Base-by-base conservation (phyloP, 139 green algal genomes). In the Haematococcus lacustris region DNA sequence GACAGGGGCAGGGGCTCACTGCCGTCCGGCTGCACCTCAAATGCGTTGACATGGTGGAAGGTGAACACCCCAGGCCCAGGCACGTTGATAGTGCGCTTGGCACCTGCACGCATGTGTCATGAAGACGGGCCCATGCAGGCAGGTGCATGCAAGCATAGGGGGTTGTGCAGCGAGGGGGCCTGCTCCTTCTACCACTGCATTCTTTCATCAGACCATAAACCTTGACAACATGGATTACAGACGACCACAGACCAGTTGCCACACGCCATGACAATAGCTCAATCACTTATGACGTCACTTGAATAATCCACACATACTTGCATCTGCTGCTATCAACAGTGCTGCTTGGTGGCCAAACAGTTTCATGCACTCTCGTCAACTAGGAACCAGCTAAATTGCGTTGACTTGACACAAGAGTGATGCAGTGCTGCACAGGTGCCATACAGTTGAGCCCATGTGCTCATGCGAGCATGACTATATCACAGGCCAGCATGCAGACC, bases 11-110 rank as follows among this genome's bases (percentile, higher is more conserved):
- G 51, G 32, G 51, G 51, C 30, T 9, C 25, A 35, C 25, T 5
- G 13, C 51, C 25, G 61, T 9, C 21, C 38, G 0, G 21, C 0
- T 59, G 47, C 25, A 53, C 35, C 61, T 93, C 83, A 35, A 78
- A 94, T 0, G 85, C 89, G 51, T 93, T 93, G 23, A 81, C 81
- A 70, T 93, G 88, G 73, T 94, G 89, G 75, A 94, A 92, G 6
- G 83, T 53, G 75, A 94, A 94, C 68, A 76, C 81, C 34, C 82
- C 51, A 17, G 25, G 28, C 7, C 21, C 13, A 3, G 43, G 64
- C 7, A 73, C 6, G 9, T 73, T 43, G 7, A 64, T 6, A 7
- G 5, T 25, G 25, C 40, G 67, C 67, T 35, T 30, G 41, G 25
- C 38, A 32, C 26, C 59, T 38, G 59, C 59, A 32, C 13, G 59